phyloP scores from a whole-genome alignment of 2,329 filamentous ascomycete species.

The Myriosclerotinia duriaeana region DNA sequence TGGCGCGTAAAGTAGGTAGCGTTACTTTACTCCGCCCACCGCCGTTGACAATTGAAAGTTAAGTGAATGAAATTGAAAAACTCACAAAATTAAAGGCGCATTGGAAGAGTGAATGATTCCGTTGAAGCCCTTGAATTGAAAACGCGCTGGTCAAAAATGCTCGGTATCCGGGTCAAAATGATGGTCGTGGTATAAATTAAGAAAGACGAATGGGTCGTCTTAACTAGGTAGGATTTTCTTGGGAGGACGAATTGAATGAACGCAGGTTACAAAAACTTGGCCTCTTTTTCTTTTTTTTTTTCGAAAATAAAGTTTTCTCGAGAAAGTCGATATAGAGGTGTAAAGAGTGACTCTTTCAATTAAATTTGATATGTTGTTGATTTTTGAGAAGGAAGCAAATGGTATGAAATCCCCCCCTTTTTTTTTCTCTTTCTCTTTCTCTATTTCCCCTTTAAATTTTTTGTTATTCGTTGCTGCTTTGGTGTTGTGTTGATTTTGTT shows the following conservation, averaged over 20 bases:
- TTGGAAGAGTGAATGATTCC: conserved; percentile 33
- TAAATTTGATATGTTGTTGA: conserved; percentile 14
- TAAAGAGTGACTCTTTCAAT: conserved; percentile 23
- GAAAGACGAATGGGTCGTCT: conserved; percentile 1
- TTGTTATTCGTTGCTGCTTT: conserved; percentile 7
- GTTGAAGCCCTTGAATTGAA: conserved; percentile 16
- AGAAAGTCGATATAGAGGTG: conserved; percentile 1
- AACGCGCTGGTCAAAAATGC: conserved; percentile 6
- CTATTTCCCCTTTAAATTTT: neutral
- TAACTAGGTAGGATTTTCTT: neutral
- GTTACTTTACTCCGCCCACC: neutral
- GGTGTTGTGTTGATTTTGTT: conserved; percentile 1
- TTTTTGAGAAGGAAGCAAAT: conserved; percentile 18
- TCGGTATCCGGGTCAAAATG: conserved; percentile 1
- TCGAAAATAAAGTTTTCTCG: conserved; percentile 4
- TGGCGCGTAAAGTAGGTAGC: neutral
- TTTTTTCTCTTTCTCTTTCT: neutral
- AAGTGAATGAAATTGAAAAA: conserved; percentile 10
- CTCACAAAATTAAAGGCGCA: conserved; percentile 38
- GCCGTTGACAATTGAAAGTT: neutral
- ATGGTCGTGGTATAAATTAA: conserved; percentile 19
- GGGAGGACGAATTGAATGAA: neutral
- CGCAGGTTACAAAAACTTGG: conserved; percentile 17
- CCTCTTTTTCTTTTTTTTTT: too few relatives aligned
- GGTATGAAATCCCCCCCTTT: neutral